These are phyloP conservation scores for Pugionium dolabratum DNA, from an alignment of 345 rosid genomes.

Conservation along the genomic window DNA sequence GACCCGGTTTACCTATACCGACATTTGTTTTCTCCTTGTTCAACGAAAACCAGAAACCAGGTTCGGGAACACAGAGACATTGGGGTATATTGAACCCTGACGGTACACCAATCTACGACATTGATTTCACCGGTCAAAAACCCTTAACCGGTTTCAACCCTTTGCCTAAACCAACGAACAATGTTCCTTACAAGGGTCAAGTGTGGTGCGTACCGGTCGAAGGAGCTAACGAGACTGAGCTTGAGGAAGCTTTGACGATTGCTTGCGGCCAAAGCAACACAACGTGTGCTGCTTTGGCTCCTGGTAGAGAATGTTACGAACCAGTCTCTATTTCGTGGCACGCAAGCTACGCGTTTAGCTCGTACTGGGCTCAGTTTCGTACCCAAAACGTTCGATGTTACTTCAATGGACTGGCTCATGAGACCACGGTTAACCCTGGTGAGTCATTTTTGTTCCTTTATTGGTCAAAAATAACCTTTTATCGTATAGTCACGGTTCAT, in stretches of 20 bases:
- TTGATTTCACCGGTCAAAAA: conserved; percentile 58
- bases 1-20: conserved; percentile 60
- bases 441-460: conserved; percentile 27
- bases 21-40: conserved; percentile 65
- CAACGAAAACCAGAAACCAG: conserved; percentile 64
- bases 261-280: conserved; percentile 54
- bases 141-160: conserved; percentile 43
- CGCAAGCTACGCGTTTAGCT: conserved; percentile 73
- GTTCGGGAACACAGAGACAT: conserved; percentile 74
- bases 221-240: conserved; percentile 43
- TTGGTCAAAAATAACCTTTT: not conserved
- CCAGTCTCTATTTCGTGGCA: conserved; percentile 58
- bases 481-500: not conserved
- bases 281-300: conserved; percentile 57
- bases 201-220: conserved; percentile 67
- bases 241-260: conserved; percentile 43
- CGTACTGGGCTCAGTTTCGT: conserved; percentile 68
- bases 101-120: conserved; percentile 52
- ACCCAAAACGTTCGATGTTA: conserved; percentile 55
- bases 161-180: conserved; percentile 51
- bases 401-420: conserved; percentile 71
- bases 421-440: conserved; percentile 66
- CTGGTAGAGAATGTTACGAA: conserved; percentile 65
- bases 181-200: conserved; percentile 58
- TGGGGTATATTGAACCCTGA: conserved; percentile 65